Evolutionary conservation across 805 yeast species (phyloP), one percentile per base, ranked within the genome.

Genomic region (Candida nitratophila): DNA sequence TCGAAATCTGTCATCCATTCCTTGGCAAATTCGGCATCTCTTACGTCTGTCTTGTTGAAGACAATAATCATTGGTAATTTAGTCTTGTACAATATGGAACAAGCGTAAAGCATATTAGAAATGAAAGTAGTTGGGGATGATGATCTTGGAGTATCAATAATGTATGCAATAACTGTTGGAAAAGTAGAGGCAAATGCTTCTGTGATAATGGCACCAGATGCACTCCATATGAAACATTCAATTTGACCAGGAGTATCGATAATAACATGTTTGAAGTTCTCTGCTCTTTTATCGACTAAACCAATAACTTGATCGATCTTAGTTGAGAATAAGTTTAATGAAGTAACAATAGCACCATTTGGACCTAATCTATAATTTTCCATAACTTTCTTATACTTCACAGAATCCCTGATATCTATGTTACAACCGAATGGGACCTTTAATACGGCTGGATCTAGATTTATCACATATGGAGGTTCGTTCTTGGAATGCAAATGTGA

Each of bases 1-100:
- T 91, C 97, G 63, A 93, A 93, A 65, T 93, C 99, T 2, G 83
- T 77, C 97, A 93, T 88, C 99, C 99, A 93, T 52, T 87, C 95
- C 57, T 79, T 81, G 20, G 96, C 97, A 66, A 90, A 89, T 41
- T 77, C 83, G 0, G 95, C 86, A 47, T 83, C 83, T 52, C 82
- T 71, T 4, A 85, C 90, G 66, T 93, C 99, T 2, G 93, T 86
- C 66, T 93, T 93, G 68, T 93, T 93, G 72, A 93, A 93, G 1
- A 93, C 99, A 24, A 93, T 75, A 55, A 93, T 83, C 96, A 93
- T 89, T 16, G 99, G 99, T 44, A 93, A 73, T 60, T 91, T 90
- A 20, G 97, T 91, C 66, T 93, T 93, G 70, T 93, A 93, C 39
- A 93, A 73, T 41, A 93, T 91, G 8, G 98, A 91, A 68, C 99